Evolutionary conservation across 2,329 filamentous ascomycete species (phyloP), one percentile per base, ranked within the genome.

Genomic region (Trichoderma sp.): DNA sequence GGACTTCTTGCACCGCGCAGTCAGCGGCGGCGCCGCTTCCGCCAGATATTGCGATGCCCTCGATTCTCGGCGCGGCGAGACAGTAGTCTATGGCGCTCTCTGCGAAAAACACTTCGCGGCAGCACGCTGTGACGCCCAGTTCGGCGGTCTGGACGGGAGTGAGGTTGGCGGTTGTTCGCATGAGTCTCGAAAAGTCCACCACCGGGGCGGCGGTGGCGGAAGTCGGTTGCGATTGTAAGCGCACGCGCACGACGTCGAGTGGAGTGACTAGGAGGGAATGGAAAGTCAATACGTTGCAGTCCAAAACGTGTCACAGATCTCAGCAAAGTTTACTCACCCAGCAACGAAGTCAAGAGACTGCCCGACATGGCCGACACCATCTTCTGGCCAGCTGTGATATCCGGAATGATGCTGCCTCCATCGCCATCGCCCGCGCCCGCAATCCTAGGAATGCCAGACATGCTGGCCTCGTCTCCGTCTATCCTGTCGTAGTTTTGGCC

Each of bases 81-180:
- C 94, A 97, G 72, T 91, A 89, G 69, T 93, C 90, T 28, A 90
- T 87, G 78, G 90, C 92, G 77, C 96, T 94, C 73, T 93, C 94
- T 72, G 95, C 89, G 85, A 97, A 99, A 80, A 98, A 99, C 43
- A 99, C 95, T 79, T 99, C 95, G 70, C 96, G 90, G 78, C 96
- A 99, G 81, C 96, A 99, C 49, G 94, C 90, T 18, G 94, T 97
- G 66, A 98, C 93, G 70, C 96, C 96, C 60, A 98, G 87, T 75
- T 95, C 93, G 34, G 91, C 79, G 2, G 87, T 89, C 67, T 93
- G 93, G 59, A 96, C 86, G 72, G 90, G 88, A 71, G 88, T 89
- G 73, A 90, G 78, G 76, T 87, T 89, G 73, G 85, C 77, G 74
- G 86, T 81, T 74, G 86, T 80, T 76, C 89, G 73, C 74, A 86